Evolutionary conservation across 2,329 filamentous ascomycete genomes (phyloP).

Genomic region (Xylaria sp.): DNA sequence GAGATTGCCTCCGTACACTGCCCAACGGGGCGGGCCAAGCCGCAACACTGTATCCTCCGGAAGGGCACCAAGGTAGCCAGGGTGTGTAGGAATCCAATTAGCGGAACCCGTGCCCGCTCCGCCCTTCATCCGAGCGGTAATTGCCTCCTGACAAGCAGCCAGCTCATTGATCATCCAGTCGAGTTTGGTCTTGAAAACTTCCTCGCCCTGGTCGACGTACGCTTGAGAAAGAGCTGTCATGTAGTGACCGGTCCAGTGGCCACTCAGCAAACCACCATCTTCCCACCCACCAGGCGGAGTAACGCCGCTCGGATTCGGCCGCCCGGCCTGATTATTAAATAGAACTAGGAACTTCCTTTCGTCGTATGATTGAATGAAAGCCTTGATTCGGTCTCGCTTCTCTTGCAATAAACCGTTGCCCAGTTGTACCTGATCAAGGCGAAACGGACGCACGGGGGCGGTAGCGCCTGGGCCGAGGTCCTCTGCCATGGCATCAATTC

Average conservation of each 20-base stretch:
- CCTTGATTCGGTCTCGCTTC: slow-evolving; percentile 49
- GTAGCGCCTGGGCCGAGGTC: slow-evolving; percentile 46
- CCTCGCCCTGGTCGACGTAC: slow-evolving; percentile 48
- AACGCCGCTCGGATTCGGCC: slow-evolving; percentile 44
- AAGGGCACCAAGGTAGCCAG: slow-evolving; percentile 48
- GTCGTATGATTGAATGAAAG: slow-evolving; percentile 46
- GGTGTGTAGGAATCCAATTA: slow-evolving; percentile 46
- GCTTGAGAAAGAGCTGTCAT: slow-evolving; percentile 49
- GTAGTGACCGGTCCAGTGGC: slow-evolving; percentile 50
- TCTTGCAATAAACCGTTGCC: slow-evolving; percentile 48
- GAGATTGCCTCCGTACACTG: slow-evolving; percentile 45
- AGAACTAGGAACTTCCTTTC: slow-evolving; percentile 46
- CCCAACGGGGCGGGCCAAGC: slow-evolving; percentile 49
- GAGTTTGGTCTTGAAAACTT: slow-evolving; percentile 47
- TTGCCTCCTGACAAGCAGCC: slow-evolving; percentile 47
- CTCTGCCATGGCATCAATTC: slow-evolving; percentile 14
- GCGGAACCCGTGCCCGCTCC: slow-evolving; percentile 28
- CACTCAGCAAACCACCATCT: slow-evolving; percentile 50
- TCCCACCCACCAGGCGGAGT: slow-evolving; percentile 48
- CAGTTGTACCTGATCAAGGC: slow-evolving; percentile 48
- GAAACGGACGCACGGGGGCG: slow-evolving; percentile 48
- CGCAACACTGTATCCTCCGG: slow-evolving; percentile 49
- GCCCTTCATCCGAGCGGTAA: slow-evolving; percentile 44
- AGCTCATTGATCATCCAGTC: slow-evolving; percentile 50
- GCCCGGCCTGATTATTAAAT: slow-evolving; percentile 49